phyloP scores from a whole-genome alignment of 2,329 filamentous ascomycete species.

The Lecanicillium sp. region DNA sequence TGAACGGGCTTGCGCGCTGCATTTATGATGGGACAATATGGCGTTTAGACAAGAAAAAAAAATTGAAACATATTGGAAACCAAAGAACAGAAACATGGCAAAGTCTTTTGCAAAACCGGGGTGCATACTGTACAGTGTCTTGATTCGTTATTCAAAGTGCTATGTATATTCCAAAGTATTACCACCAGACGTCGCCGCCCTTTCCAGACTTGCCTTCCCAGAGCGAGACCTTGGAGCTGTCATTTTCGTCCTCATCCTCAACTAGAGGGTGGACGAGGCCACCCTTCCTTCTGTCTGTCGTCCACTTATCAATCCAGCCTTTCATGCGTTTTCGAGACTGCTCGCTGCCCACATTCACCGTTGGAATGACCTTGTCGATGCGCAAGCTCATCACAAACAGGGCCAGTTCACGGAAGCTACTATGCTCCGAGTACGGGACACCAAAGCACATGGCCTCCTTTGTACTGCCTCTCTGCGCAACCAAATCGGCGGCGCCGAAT shows the following conservation, averaged over 20 bases:
- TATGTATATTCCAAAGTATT: slow-evolving; percentile 6
- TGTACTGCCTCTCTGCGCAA: slow-evolving; percentile 76
- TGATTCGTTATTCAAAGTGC: too few relatives aligned
- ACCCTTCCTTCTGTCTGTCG: slow-evolving; percentile 47
- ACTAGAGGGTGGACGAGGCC: slow-evolving; percentile 41
- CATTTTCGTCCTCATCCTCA: slow-evolving; percentile 27
- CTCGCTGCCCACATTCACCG: slow-evolving; percentile 71
- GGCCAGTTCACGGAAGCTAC: slow-evolving; percentile 86
- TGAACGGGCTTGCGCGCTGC: slow-evolving; percentile 3
- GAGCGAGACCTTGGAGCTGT: slow-evolving; percentile 19
- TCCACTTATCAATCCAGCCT: slow-evolving; percentile 57
- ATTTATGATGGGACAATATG: slow-evolving; percentile 7
- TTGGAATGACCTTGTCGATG: slow-evolving; percentile 87
- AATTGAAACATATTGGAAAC: slow-evolving; percentile 7
- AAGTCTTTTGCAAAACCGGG: slow-evolving; percentile 1
- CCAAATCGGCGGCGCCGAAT: slow-evolving; percentile 65
- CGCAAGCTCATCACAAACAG: slow-evolving; percentile 84
- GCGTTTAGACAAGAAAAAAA: slow-evolving; percentile 8
- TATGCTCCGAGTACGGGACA: slow-evolving; percentile 94
- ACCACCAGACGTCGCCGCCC: slow-evolving; percentile 33
- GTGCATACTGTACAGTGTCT: background rate
- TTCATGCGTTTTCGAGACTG: slow-evolving; percentile 52
- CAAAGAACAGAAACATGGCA: background rate
- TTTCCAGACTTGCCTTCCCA: slow-evolving; percentile 32
- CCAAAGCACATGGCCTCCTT: slow-evolving; percentile 80